These are phyloP conservation scores for Bolboschoenoplectus hybrid DNA, from an alignment of 202 grass and related monocot genomes.

Conservation along the genomic window DNA sequence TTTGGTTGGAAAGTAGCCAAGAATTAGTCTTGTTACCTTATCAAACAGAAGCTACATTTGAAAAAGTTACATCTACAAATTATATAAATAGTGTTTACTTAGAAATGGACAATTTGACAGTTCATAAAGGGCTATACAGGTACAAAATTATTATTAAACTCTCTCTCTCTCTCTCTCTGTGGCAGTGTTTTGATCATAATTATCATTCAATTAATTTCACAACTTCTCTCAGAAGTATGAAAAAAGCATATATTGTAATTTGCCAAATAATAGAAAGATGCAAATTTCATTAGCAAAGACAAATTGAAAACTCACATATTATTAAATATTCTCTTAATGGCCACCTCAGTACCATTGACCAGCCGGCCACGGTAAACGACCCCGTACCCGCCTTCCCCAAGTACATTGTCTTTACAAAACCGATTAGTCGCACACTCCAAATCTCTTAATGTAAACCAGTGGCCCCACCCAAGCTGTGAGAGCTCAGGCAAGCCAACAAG, in stretches of 20 bases:
- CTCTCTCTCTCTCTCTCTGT: not conserved
- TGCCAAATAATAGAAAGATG: not conserved
- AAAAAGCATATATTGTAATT: not conserved
- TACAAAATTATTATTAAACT: not conserved
- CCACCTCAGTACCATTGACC: slow-evolving; percentile 86
- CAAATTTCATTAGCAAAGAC: not conserved
- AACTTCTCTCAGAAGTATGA: not conserved
- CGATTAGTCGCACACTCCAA: slow-evolving; percentile 70
- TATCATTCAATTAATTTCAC: not conserved
- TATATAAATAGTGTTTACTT: not conserved
- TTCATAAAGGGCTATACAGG: not conserved
- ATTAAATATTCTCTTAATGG: slow-evolving; percentile 92
- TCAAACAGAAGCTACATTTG: slow-evolving; percentile 12
- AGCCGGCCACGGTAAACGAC: slow-evolving; percentile 73
- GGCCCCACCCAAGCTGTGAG: slow-evolving; percentile 93
- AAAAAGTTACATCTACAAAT: not conserved
- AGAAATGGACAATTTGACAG: not conserved
- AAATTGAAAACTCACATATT: slow-evolving; percentile 67
- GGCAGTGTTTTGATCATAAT: not conserved
- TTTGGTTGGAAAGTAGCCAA: not conserved
- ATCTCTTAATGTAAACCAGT: slow-evolving; percentile 97
- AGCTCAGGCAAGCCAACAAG: slow-evolving; percentile 83
- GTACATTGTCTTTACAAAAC: slow-evolving; percentile 84
- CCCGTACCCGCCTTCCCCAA: slow-evolving; percentile 93
- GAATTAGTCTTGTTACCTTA: slow-evolving; percentile 2